Conservation (phyloP, 2,329 filamentous ascomycete species). For the Colletotrichum sp. region DNA sequence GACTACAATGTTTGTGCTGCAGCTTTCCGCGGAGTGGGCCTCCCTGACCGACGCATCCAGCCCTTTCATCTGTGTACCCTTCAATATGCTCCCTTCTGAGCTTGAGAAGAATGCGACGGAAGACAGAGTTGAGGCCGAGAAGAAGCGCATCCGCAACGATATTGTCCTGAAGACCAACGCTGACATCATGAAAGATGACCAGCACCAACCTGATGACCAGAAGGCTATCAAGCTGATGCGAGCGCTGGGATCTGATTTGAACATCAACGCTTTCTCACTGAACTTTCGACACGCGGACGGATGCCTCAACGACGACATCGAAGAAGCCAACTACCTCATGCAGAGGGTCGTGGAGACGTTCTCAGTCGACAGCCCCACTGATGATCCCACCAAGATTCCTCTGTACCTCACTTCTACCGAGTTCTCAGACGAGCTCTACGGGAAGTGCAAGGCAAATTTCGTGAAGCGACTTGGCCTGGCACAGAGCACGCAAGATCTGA, state of each 20-base stretch:
- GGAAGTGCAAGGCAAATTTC: slow-evolving; percentile 42
- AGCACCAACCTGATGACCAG: slow-evolving; percentile 25
- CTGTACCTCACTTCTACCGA: slow-evolving; percentile 50
- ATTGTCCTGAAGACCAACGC: slow-evolving; percentile 42
- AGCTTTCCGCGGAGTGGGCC: slow-evolving; percentile 46
- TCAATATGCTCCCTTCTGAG: slow-evolving; percentile 46
- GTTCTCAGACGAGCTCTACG: slow-evolving; percentile 44
- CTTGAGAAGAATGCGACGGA: slow-evolving; percentile 23
- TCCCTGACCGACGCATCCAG: slow-evolving; percentile 37
- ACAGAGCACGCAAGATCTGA: slow-evolving; percentile 37
- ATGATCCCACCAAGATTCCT: slow-evolving; percentile 43
- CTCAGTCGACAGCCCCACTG: slow-evolving; percentile 43
- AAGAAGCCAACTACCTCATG: slow-evolving; percentile 55
- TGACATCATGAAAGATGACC: slow-evolving; percentile 35
- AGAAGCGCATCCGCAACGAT: slow-evolving; percentile 38
- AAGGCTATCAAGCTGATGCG: slow-evolving; percentile 43
- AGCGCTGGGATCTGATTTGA: slow-evolving; percentile 48
- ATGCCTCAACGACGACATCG: slow-evolving; percentile 44
- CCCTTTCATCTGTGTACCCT: slow-evolving; percentile 43
- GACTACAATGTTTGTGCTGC: not conserved
- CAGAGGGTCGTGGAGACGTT: slow-evolving; percentile 44
- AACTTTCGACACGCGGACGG: slow-evolving; percentile 47
- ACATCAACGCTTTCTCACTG: slow-evolving; percentile 49
- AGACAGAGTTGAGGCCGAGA: slow-evolving; percentile 37
- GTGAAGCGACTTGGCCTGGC: slow-evolving; percentile 43